A percentile compares a stretch with the other conserved stretches of the same genome.
Evolutionary conservation across 805 yeast genomes (phyloP).

Genomic region (Kurtzmaniella fragi): DNA sequence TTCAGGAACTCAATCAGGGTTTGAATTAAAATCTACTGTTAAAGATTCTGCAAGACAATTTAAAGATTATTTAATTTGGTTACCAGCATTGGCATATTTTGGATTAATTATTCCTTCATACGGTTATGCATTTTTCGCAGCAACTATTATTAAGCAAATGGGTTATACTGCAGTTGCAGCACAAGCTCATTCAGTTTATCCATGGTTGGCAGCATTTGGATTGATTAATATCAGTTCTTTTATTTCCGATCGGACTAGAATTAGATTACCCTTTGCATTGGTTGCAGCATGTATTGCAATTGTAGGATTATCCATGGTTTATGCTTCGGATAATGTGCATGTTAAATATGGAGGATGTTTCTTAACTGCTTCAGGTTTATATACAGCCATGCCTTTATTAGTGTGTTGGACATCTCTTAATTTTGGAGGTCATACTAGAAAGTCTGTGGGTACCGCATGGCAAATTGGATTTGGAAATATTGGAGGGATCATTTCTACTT

Average conservation of each 20-base stretch:
- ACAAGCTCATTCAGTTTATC: conserved; percentile 78
- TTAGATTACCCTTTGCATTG: conserved; percentile 43
- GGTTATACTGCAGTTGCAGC: conserved; percentile 69
- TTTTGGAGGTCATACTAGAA: conserved; percentile 58
- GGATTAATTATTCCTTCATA: conserved; percentile 68
- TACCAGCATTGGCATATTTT: conserved; percentile 59
- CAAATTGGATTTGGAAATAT: conserved; percentile 70
- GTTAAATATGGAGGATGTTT: conserved; percentile 61
- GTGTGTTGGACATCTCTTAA: conserved; percentile 65
- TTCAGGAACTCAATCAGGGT: conserved; percentile 39
- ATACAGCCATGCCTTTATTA: conserved; percentile 62
- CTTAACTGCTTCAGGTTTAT: conserved; percentile 53
- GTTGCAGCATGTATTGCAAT: conserved; percentile 45
- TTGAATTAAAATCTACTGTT: conserved; percentile 41
- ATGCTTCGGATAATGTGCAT: conserved; percentile 31
- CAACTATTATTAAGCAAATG: conserved; percentile 56
- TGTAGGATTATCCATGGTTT: conserved; percentile 52
- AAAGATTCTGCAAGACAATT: conserved; percentile 45
- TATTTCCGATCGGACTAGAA: conserved; percentile 50
- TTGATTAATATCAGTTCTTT: conserved; percentile 57
- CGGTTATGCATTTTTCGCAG: conserved; percentile 71
- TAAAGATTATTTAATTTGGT: conserved; percentile 55
- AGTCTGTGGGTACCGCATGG: conserved; percentile 54
- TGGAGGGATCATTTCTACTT: conserved; percentile 66
- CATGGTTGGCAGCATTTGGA: conserved; percentile 78